Evolutionary conservation across 352 stramenopile genomes (phyloP), one percentile per base, ranked within the genome.

Genomic region (Globisporangium ultimum): DNA sequence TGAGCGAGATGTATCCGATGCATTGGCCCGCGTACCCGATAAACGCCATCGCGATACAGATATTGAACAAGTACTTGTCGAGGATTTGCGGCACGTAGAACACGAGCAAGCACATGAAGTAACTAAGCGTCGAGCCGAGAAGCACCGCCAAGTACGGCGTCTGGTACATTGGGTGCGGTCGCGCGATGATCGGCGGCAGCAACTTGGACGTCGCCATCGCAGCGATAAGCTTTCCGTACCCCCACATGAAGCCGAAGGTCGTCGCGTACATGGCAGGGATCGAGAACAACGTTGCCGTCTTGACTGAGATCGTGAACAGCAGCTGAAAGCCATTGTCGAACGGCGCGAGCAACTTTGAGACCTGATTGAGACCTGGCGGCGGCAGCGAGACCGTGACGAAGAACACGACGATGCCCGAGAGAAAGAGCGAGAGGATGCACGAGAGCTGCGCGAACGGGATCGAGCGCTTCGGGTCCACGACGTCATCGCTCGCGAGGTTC

Each of bases 201-300:
- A 78, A 50, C 46, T 67, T 68, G 14, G 70, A 78, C 8, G 53
- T 63, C 17, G 70, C 58, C 64, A 78, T 71, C 7, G 64, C 64
- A 15, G 52, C 28, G 43, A 78, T 61, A 42, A 78, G 58, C 46
- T 78, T 78, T 12, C 66, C 61, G 22, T 78, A 76, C 21, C 58
- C 64, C 62, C 66, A 74, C 48, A 74, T 72, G 47, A 76, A 74
- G 38, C 70, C 61, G 28, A 70, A 75, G 15, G 66, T 69, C 14
- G 67, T 71, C 1, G 70, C 67, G 47, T 66, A 71, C 38, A 61
- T 76, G 11, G 67, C 64, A 3, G 70, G 70, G 21, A 78, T 60
- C 4, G 70, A 76, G 22, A 78, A 64, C 17, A 78, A 45, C 41
- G 63, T 74, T 13, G 70, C 70, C 1, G 58, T 60, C 11, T 63